Conservation (phyloP, 192 early-diverging fungal species). For the Backusella parvicylindrica region DNA sequence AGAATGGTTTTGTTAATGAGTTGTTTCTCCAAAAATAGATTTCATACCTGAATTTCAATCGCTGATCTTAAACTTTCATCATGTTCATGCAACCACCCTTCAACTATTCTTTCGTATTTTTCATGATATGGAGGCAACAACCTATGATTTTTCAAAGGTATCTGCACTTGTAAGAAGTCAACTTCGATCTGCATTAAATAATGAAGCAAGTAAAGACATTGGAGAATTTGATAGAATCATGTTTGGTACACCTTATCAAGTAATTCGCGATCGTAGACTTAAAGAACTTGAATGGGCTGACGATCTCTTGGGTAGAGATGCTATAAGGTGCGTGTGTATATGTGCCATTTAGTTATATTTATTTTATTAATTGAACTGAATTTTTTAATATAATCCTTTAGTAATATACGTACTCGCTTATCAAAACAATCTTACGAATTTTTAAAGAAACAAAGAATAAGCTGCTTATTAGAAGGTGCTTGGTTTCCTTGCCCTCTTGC, state of each 20-base stretch:
- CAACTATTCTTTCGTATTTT: slow-evolving; percentile 56
- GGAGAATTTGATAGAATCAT: slow-evolving; percentile 57
- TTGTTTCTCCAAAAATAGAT: slow-evolving; percentile 2
- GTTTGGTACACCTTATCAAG: slow-evolving; percentile 54
- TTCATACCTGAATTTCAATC: slow-evolving; percentile 56
- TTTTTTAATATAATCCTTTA: too few species aligned
- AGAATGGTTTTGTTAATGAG: too few species aligned
- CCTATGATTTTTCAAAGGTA: slow-evolving; percentile 48
- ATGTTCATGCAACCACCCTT: slow-evolving; percentile 52
- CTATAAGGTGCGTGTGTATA: slow-evolving; percentile 45
- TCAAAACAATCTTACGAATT: slow-evolving; percentile 69
- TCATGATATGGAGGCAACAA: slow-evolving; percentile 60
- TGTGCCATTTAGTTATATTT: neutral
- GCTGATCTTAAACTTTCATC: slow-evolving; percentile 56
- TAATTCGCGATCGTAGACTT: slow-evolving; percentile 61
- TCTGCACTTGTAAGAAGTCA: slow-evolving; percentile 61
- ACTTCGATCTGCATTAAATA: slow-evolving; percentile 44
- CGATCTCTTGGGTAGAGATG: slow-evolving; percentile 52
- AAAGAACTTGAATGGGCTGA: slow-evolving; percentile 69
- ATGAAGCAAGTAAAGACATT: slow-evolving; percentile 29
- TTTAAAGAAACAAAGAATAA: slow-evolving; percentile 66
- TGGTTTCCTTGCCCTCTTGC: slow-evolving; percentile 55
- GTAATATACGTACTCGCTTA: slow-evolving; percentile 58
- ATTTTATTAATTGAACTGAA: too few species aligned
- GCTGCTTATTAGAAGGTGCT: slow-evolving; percentile 56